Evolutionary conservation across 2,329 filamentous ascomycete species (phyloP).

Genomic region (Chrysoporthe cubensis): DNA sequence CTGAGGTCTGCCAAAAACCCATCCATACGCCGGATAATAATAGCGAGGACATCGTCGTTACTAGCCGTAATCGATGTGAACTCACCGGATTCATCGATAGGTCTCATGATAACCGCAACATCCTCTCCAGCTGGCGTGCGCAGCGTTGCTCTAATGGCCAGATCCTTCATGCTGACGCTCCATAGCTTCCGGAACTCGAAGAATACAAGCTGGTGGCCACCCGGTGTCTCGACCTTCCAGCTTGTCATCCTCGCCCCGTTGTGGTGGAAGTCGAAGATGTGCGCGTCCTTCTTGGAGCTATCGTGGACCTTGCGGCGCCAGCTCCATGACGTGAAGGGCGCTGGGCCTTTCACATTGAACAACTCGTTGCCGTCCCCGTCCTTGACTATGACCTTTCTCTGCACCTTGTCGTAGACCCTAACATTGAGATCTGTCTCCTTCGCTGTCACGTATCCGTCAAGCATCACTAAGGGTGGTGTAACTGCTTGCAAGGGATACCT

Average conservation of each 20-base stretch:
- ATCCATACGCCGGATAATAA: constrained; percentile 3
- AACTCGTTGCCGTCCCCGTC: background rate
- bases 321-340: background rate
- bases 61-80: background rate
- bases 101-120: background rate
- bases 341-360: background rate
- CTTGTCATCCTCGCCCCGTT: background rate
- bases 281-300: background rate
- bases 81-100: background rate
- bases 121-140: background rate
- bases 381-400: background rate
- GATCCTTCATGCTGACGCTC: background rate
- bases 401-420: background rate
- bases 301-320: background rate
- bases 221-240: background rate
- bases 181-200: background rate
- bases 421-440: background rate
- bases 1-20: background rate
- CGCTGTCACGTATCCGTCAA: background rate
- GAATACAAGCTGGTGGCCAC: background rate
- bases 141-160: background rate
- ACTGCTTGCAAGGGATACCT: background rate
- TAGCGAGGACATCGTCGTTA: background rate
- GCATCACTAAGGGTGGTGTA: background rate
- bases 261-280: constrained; percentile 8